Evolutionary conservation across 441 rosid genomes (phyloP), one percentile per base, ranked within the genome.

Genomic region (Omphalea diandra): DNA sequence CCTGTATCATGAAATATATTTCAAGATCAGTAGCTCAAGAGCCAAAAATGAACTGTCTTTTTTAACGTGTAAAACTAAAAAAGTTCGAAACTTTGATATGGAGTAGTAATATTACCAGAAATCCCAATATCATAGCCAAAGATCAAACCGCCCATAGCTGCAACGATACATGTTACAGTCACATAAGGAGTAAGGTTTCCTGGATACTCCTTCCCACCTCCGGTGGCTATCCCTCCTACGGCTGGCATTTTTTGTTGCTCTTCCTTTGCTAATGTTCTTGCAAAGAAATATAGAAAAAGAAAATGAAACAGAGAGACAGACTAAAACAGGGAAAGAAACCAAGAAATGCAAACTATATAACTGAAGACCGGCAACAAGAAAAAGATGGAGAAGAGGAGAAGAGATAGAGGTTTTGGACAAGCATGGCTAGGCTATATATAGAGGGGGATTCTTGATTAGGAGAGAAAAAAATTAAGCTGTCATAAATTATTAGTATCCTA

Each of bases 131-230:
- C 98, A 59, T 94, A 94, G 22, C 97, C 98, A 66, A 94, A 91
- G 83, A 94, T 94, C 76, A 91, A 83, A 73, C 97, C 97, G 5
- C 98, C 97, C 96, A 88, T 94, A 86, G 92, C 95, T 35, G 97
- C 97, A 38, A 94, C 90, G 31, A 94, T 77, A 66, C 97, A 91
- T 40, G 98, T 90, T 65, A 87, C 81, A 27, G 73, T 72, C 63
- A 94, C 98, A 74, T 71, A 90, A 15, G 78, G 85, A 14, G 97
- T 94, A 12, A 94, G 93, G 18, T 87, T 94, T 18, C 98, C 98
- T 26, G 97, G 93, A 71, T 94, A 94, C 68, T 73, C 90, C 77
- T 69, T 49, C 75, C 81, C 75, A 65, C 35, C 71, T 1, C 79
- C 85, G 70, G 76, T 60, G 8, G 76, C 76, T 11, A 93, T 80